phyloP scores from a whole-genome alignment of 2,329 filamentous ascomycete genomes.

The Diplodia mutila region DNA sequence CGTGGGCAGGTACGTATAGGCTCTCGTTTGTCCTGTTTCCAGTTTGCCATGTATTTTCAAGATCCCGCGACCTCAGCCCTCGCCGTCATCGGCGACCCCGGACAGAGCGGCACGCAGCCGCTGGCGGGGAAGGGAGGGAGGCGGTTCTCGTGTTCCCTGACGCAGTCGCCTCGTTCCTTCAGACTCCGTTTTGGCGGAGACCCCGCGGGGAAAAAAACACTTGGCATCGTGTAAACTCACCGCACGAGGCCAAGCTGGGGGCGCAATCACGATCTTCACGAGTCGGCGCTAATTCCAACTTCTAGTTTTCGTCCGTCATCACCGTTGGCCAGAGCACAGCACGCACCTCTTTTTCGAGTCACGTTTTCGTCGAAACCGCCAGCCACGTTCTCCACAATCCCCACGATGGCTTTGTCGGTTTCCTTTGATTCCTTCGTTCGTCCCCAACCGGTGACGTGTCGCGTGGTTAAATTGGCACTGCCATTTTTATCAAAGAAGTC shows the following conservation, averaged over 20 bases:
- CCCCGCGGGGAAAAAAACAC: constrained; percentile 20
- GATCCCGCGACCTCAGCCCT: constrained; percentile 2
- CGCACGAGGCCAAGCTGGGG: neutral
- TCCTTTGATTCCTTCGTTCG: neutral
- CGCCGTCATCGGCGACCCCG: constrained; percentile 9
- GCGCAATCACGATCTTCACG: neutral
- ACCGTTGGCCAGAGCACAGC: neutral
- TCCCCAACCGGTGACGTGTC: neutral
- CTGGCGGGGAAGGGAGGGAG: no score
- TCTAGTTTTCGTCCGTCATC: neutral
- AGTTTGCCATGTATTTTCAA: neutral
- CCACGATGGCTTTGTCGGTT: neutral
- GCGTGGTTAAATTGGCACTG: neutral
- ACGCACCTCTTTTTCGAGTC: neutral
- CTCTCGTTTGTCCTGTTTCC: neutral
- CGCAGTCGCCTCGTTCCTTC: neutral
- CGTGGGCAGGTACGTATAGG: neutral
- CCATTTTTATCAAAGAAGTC: neutral
- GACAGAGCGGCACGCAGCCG: neutral
- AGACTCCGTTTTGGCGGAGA: constrained; percentile 7
- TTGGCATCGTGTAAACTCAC: constrained; percentile 14
- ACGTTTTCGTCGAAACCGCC: neutral
- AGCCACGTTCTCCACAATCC: constrained; percentile 7
- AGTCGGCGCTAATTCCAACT: constrained; percentile 21
- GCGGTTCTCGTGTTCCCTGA: neutral